phyloP scores from a whole-genome alignment of 169 alveolate species.

The Cryptosporidium bovis region DNA sequence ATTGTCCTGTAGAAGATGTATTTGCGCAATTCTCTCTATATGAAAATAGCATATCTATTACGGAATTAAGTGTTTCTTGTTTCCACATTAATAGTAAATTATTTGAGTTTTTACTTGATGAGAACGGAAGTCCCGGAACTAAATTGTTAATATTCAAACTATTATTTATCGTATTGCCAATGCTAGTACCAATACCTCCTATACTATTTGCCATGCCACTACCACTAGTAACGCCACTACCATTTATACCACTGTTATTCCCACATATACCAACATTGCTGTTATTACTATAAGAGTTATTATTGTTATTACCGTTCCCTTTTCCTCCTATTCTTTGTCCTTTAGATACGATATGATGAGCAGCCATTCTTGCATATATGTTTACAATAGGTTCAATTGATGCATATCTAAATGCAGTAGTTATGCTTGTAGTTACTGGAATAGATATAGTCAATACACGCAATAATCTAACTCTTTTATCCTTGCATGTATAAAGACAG shows the following conservation, averaged over 20 bases:
- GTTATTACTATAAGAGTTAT: not conserved
- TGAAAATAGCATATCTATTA: slow-evolving; percentile 58
- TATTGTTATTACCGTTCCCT: not conserved
- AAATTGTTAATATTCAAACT: not conserved
- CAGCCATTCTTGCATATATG: slow-evolving; percentile 73
- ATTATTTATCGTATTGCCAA: not conserved
- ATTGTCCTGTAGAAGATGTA: slow-evolving; percentile 72
- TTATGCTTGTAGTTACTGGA: slow-evolving; percentile 56
- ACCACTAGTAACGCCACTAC: slow-evolving; percentile 3
- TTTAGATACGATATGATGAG: slow-evolving; percentile 63
- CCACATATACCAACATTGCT: not conserved
- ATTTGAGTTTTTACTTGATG: slow-evolving; percentile 32
- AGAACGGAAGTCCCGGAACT: slow-evolving; percentile 55
- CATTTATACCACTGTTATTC: not conserved
- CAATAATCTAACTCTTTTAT: slow-evolving; percentile 38
- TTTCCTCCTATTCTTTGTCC: slow-evolving; percentile 36
- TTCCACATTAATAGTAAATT: slow-evolving; percentile 35
- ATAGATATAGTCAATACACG: slow-evolving; percentile 60
- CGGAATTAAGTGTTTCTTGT: slow-evolving; percentile 63
- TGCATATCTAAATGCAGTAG: slow-evolving; percentile 73
- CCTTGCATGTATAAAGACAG: slow-evolving; percentile 75
- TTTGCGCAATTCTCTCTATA: slow-evolving; percentile 70
- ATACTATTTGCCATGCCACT: not conserved
- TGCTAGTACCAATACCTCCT: slow-evolving; percentile 21
- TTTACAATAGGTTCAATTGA: slow-evolving; percentile 60